These are phyloP conservation scores for Tuber microsphaerosporum DNA, from an alignment of 495 filamentous ascomycete genomes.

Conservation along the genomic window DNA sequence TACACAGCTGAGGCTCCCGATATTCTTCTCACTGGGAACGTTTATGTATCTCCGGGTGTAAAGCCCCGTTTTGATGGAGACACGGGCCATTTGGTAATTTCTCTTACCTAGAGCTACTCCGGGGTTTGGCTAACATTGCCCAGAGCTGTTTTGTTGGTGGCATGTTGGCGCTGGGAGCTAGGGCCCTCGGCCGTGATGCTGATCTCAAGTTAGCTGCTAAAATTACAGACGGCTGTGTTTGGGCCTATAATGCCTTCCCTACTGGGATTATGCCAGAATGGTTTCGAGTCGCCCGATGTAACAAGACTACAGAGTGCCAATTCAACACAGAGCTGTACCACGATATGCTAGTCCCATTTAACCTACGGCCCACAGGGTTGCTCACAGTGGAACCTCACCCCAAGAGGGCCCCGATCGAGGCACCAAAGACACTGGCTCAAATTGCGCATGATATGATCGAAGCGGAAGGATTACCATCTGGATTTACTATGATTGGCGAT, in stretches of 20 bases:
- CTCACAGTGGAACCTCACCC: constrained; percentile 2
- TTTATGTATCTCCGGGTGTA: constrained; percentile 39
- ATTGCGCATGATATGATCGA: constrained; percentile 28
- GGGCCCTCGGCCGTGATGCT: constrained; percentile 67
- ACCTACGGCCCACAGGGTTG: constrained; percentile 6
- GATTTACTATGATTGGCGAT: constrained; percentile 51
- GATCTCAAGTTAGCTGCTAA: constrained; percentile 77
- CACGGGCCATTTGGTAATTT: constrained; percentile 33
- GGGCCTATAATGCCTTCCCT: constrained; percentile 75
- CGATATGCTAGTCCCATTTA: constrained; percentile 28
- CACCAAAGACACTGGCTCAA: constrained; percentile 22
- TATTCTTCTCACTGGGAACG: constrained; percentile 63
- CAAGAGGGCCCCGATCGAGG: constrained; percentile 2
- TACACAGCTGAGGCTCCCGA: constrained; percentile 58
- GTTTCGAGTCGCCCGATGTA: constrained; percentile 60
- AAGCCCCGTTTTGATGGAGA: constrained; percentile 25
- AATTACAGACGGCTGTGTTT: constrained; percentile 87
- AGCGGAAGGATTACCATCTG: constrained; percentile 52
- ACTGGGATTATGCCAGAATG: constrained; percentile 89
- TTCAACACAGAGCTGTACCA: constrained; percentile 65
- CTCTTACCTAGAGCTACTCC: not conserved
- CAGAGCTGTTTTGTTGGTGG: constrained; percentile 77
- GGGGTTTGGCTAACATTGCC: not conserved
- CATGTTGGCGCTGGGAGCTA: constrained; percentile 86
- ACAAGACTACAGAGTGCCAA: constrained; percentile 56